These are phyloP conservation scores for Colletotrichum cuscutae DNA, from an alignment of 2,329 filamentous ascomycete genomes.

Conservation along the genomic window DNA sequence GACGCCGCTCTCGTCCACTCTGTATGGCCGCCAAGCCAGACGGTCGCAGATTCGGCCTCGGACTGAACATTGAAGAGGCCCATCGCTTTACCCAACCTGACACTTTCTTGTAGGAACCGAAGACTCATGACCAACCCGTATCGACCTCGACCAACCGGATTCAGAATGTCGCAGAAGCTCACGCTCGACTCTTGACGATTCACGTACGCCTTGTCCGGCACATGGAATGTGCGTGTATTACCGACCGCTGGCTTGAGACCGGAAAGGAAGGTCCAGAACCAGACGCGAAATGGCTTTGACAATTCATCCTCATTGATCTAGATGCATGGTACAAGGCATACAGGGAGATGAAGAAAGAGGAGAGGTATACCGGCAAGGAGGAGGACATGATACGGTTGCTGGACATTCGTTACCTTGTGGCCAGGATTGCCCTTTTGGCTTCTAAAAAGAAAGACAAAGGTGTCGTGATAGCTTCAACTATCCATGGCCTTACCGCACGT, in stretches of 20 bases:
- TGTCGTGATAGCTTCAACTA: too few relatives aligned
- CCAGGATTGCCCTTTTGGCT: neutral
- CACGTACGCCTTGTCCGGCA: conserved; percentile 42
- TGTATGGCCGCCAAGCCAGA: neutral
- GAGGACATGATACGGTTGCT: neutral
- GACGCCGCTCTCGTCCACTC: conserved; percentile 22
- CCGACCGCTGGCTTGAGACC: conserved; percentile 31
- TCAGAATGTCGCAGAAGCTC: conserved; percentile 40
- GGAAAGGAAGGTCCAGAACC: conserved; percentile 8
- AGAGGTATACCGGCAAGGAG: neutral
- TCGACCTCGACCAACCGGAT: neutral
- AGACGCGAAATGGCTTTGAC: neutral
- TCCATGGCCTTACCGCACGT: too few relatives aligned
- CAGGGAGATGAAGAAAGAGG: neutral
- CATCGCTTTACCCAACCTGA: conserved; percentile 3
- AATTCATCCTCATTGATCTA: neutral
- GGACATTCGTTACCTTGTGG: neutral
- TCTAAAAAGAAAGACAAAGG: neutral
- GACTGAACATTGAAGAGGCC: conserved; percentile 11
- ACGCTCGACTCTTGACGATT: conserved; percentile 42
- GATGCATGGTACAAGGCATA: neutral
- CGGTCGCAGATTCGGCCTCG: neutral
- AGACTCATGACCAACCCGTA: neutral
- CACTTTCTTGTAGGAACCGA: neutral
- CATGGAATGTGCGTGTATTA: conserved; percentile 39